Conservation (phyloP, 176 grass and related monocot genomes). For the Bromus sterilis region DNA sequence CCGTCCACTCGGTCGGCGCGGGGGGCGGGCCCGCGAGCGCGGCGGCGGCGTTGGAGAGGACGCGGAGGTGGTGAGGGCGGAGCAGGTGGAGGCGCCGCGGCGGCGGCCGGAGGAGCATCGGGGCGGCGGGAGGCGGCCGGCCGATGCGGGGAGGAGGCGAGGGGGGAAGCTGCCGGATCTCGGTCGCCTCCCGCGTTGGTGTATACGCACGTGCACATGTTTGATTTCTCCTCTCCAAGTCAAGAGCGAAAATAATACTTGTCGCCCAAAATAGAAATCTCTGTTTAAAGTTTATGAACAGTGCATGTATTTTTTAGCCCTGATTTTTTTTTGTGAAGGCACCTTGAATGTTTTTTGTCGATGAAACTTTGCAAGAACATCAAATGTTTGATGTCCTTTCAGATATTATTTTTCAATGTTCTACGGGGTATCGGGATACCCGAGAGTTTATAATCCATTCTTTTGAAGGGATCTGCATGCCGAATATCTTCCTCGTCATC, state of each 20-base stretch:
- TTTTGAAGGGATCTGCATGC: too few species aligned
- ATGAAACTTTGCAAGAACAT: too few species aligned
- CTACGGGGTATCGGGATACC: too few species aligned
- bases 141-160: neutral
- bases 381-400: too few species aligned
- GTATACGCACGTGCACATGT: neutral
- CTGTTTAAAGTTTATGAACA: too few species aligned
- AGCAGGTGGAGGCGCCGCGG: neutral
- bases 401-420: too few species aligned
- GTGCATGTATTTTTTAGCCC: too few species aligned
- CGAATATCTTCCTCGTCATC: too few species aligned
- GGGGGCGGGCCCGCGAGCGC: constrained; percentile 1
- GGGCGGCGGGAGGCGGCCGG: neutral
- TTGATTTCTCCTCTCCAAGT: neutral
- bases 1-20: constrained; percentile 47
- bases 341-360: too few species aligned
- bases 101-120: neutral
- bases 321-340: too few species aligned
- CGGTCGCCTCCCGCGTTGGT: neutral
- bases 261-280: neutral
- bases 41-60: constrained; percentile 20
- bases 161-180: neutral
- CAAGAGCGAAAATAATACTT: neutral
- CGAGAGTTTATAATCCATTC: too few species aligned
- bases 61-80: constrained; percentile 6